phyloP scores from a whole-genome alignment of 2,329 filamentous ascomycete genomes.

The Penicillium sp. region DNA sequence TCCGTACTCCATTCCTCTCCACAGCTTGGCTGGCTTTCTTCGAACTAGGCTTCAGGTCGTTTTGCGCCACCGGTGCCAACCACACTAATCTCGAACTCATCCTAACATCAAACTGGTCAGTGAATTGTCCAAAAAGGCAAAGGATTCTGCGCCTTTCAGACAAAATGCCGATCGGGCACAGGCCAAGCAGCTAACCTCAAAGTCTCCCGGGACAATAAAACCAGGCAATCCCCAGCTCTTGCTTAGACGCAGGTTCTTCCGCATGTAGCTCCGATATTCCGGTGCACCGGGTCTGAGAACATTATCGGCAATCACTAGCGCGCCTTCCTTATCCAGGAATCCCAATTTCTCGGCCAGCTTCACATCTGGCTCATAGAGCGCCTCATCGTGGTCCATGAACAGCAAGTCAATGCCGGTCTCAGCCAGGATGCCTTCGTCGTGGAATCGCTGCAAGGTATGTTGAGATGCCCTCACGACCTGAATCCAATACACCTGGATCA shows the following conservation, averaged over 20 bases:
- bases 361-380: neutral
- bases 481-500: too few species aligned
- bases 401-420: too few species aligned
- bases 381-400: neutral
- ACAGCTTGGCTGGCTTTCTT: neutral
- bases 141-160: too few species aligned
- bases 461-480: too few species aligned
- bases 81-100: neutral
- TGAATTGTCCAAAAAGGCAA: neutral
- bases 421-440: too few species aligned
- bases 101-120: neutral
- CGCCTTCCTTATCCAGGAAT: neutral
- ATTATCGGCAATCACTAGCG: neutral
- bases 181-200: neutral
- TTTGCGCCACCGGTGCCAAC: neutral
- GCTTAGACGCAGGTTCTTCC: neutral
- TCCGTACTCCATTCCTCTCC: neutral
- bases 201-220: neutral
- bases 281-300: neutral
- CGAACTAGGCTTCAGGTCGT: neutral
- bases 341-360: neutral
- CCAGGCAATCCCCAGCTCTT: neutral
- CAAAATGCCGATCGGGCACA: neutral
- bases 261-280: neutral
- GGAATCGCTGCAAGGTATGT: too few species aligned